Evolutionary conservation across 2,329 filamentous ascomycete species (phyloP).

Genomic region (Clarireedia homoeocarpa): DNA sequence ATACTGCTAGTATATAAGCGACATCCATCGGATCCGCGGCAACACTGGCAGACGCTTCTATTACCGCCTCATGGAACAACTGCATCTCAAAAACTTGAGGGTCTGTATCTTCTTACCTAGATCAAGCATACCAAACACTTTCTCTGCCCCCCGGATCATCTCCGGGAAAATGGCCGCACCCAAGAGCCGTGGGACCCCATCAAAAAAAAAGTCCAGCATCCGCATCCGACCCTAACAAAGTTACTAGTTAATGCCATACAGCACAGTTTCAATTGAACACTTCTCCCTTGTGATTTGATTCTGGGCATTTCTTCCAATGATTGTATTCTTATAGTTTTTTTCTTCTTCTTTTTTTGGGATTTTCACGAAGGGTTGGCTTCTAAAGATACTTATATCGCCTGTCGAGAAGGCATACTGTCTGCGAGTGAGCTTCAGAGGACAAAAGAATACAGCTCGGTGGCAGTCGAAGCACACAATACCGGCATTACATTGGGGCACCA

Average conservation of each 20-base stretch:
- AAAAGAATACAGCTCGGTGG: not conserved
- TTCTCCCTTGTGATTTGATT: not conserved
- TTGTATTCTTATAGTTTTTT: not conserved
- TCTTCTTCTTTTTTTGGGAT: no score
- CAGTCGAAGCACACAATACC: no score
- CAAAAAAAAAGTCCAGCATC: conserved; percentile 1
- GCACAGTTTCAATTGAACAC: not conserved
- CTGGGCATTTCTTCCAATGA: not conserved
- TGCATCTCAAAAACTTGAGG: not conserved
- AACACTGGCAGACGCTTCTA: no score
- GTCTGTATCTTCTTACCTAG: no score
- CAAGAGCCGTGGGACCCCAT: not conserved
- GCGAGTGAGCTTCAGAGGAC: no score
- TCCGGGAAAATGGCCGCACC: not conserved
- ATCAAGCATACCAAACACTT: no score
- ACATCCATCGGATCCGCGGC: no score
- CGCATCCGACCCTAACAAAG: not conserved
- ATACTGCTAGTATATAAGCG: no score
- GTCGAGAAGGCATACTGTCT: no score
- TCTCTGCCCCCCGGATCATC: no score
- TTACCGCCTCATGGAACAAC: not conserved
- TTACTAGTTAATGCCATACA: not conserved
- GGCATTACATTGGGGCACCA: no score
- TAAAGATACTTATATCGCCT: no score
- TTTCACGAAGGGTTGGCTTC: not conserved